A percentile compares a stretch with the other conserved stretches of the same genome.
phyloP scores from a whole-genome alignment of 2,329 filamentous ascomycete species.

The Biscogniauxia mediterranea region DNA sequence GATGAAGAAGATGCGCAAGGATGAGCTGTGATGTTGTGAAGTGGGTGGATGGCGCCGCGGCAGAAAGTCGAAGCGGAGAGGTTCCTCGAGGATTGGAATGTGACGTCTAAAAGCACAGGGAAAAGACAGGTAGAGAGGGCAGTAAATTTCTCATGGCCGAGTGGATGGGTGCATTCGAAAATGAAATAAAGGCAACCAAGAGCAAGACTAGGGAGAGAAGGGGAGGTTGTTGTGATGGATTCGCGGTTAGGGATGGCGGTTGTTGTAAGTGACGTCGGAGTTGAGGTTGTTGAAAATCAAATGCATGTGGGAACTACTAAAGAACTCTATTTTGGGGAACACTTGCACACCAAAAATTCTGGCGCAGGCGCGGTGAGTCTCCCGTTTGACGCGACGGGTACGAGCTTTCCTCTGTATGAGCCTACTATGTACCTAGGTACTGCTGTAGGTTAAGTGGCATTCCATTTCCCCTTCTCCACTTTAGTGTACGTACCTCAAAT shows the following conservation, averaged over 20 bases:
- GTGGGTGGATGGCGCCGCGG: not conserved
- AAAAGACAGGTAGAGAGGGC: not conserved
- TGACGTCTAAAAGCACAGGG: not conserved
- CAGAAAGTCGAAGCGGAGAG: not conserved
- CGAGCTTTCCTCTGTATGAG: too few species aligned
- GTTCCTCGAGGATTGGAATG: not conserved
- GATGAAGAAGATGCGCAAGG: slow-evolving; percentile 5
- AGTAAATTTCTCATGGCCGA: not conserved
- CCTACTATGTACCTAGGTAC: too few species aligned
- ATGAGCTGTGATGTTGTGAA: not conserved
- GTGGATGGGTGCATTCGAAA: not conserved
- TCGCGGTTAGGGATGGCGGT: not conserved
- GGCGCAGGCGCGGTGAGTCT: not conserved
- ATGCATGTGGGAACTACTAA: not conserved
- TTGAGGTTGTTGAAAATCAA: not conserved
- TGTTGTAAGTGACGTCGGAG: not conserved
- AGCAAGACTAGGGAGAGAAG: not conserved
- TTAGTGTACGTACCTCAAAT: too few species aligned
- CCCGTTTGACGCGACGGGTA: not conserved
- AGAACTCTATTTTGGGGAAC: not conserved
- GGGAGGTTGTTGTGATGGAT: not conserved
- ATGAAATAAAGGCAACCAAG: not conserved
- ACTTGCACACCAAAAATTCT: not conserved
- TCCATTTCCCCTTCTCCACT: too few species aligned
- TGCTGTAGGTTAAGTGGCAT: too few species aligned